Conservation (phyloP, 2,329 filamentous ascomycete genomes). For the Neofusicoccum cordaticola region DNA sequence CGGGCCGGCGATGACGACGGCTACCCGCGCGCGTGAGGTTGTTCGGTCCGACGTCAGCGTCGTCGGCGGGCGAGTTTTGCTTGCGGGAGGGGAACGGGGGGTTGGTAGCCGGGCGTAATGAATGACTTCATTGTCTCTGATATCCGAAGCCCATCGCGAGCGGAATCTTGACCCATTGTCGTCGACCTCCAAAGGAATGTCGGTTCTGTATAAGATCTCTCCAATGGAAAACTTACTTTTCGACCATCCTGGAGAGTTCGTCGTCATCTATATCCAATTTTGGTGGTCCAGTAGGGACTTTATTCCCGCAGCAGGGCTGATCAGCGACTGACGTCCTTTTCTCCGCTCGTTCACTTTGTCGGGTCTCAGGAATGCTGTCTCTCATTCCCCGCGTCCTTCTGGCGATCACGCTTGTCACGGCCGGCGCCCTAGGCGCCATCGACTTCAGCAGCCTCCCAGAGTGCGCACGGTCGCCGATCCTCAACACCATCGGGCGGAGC, state of each 20-base stretch:
- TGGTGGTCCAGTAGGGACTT: no score
- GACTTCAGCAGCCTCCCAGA: constrained; percentile 8
- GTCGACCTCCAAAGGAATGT: neutral
- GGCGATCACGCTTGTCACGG: neutral
- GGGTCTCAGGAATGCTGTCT: constrained; percentile 10
- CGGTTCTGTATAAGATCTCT: neutral
- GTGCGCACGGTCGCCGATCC: constrained; percentile 12
- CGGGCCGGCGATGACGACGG: neutral
- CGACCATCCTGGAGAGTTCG: no score
- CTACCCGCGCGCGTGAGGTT: neutral
- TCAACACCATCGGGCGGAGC: constrained; percentile 8
- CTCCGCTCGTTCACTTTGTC: neutral
- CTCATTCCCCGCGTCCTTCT: neutral
- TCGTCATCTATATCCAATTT: no score
- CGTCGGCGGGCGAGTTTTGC: neutral
- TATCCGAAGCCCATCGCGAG: neutral
- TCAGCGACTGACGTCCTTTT: no score
- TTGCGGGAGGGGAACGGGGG: neutral
- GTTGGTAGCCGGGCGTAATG: neutral
- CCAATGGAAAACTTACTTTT: no score
- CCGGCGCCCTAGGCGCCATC: neutral
- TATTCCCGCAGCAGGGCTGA: no score
- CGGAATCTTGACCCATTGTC: neutral
- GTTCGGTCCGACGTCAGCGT: neutral
- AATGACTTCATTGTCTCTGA: neutral